Evolutionary conservation across 2,329 filamentous ascomycete species (phyloP).

Genomic region (Paraphaeosphaeria minitans): DNA sequence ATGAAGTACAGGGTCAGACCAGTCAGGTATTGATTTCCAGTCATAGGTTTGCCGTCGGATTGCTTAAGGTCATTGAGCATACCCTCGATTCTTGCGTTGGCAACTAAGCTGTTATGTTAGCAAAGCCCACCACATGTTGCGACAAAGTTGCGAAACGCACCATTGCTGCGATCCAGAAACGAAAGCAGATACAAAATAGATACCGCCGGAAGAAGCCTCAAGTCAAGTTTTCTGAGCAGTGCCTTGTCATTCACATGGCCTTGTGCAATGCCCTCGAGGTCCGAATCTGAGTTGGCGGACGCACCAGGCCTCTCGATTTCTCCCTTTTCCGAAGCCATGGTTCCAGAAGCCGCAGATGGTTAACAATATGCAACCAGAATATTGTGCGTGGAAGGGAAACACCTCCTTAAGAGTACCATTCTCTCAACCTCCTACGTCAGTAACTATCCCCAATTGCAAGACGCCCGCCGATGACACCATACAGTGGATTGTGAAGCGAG

Average conservation of each 20-base stretch:
- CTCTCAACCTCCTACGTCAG: neutral
- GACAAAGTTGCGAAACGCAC: constrained; percentile 16
- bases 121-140: neutral
- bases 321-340: constrained; percentile 35
- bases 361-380: neutral
- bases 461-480: constrained; percentile 40
- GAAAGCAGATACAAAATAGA: constrained; percentile 49
- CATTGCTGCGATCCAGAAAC: constrained; percentile 47
- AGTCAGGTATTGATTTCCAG: constrained; percentile 63
- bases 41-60: constrained; percentile 26
- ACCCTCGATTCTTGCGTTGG: constrained; percentile 54
- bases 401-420: constrained; percentile 15
- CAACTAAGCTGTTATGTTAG: constrained; percentile 28
- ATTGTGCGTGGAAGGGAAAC: neutral
- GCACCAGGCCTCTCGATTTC: constrained; percentile 22
- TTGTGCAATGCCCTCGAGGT: constrained; percentile 28
- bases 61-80: constrained; percentile 32
- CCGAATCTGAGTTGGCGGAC: constrained; percentile 31
- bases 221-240: constrained; percentile 62
- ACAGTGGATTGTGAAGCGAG: constrained; percentile 23
- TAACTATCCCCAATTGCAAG: neutral
- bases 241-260: constrained; percentile 58
- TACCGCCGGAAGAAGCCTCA: constrained; percentile 50
- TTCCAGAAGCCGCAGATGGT: constrained; percentile 2
- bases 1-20: constrained; percentile 70